These are phyloP conservation scores for Annulohypoxylon maeteangense DNA, from an alignment of 495 filamentous ascomycete genomes.

Conservation along the genomic window DNA sequence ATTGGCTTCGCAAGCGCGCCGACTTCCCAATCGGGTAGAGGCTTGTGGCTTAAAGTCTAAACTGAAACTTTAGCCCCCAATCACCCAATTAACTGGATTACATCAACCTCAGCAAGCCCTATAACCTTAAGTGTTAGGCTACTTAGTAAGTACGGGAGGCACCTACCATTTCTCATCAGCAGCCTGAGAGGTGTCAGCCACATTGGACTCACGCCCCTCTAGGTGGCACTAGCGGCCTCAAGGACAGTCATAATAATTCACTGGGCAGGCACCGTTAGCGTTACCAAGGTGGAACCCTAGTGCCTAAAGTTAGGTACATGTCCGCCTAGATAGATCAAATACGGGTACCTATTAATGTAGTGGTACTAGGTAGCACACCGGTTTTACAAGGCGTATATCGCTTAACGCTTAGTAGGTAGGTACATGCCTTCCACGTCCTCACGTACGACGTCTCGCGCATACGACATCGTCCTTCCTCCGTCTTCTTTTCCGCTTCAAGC, in stretches of 20 bases:
- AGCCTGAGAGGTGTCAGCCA: conserved; percentile 19
- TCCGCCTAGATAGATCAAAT: not conserved
- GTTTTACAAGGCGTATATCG: conserved; percentile 32
- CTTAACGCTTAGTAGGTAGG: conserved; percentile 40
- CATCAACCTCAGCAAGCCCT: not conserved
- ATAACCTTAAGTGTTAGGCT: not conserved
- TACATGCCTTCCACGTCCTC: conserved; percentile 10
- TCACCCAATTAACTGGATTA: conserved; percentile 17
- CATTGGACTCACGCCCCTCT: conserved; percentile 2
- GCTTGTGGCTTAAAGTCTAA: conserved; percentile 29
- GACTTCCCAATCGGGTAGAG: conserved; percentile 21
- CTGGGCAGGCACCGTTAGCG: not conserved
- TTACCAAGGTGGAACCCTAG: not conserved
- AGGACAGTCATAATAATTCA: not conserved
- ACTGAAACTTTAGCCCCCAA: conserved; percentile 38
- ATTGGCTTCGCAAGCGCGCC: conserved; percentile 39
- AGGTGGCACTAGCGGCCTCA: not conserved
- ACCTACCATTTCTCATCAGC: not conserved
- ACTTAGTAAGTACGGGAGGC: not conserved
- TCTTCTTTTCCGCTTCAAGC: conserved; percentile 8
- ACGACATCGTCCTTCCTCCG: conserved; percentile 24
- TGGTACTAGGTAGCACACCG: conserved; percentile 12
- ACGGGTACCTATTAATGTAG: conserved; percentile 10
- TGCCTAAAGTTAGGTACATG: conserved; percentile 27
- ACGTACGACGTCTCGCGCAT: conserved; percentile 12